Evolutionary conservation across 1,284 basidiomycete species (phyloP).

Genomic region (Ganoderma sinense): DNA sequence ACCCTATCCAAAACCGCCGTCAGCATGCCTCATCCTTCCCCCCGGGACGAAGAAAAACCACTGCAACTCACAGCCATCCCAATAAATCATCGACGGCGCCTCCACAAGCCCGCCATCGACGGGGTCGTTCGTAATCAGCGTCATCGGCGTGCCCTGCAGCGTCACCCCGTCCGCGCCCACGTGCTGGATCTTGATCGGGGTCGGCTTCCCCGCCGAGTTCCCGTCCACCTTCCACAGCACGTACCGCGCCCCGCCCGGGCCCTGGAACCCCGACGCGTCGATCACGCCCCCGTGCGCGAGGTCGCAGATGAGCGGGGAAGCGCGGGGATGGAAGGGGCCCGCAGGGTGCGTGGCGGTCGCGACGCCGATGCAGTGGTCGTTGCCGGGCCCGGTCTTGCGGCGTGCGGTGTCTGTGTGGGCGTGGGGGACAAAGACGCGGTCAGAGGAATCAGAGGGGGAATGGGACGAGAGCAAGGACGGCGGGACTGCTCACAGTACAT

Average conservation of each 20-base stretch:
- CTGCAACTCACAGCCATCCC: slow-evolving; percentile 14
- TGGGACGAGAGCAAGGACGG: background rate
- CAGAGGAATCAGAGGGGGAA: background rate
- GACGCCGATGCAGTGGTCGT: slow-evolving; percentile 28
- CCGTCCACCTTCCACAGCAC: slow-evolving; percentile 37
- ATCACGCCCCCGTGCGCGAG: slow-evolving; percentile 34
- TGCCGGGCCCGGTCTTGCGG: background rate
- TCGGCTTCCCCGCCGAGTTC: slow-evolving; percentile 24
- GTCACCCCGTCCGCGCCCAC: slow-evolving; percentile 34
- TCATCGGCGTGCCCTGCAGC: slow-evolving; percentile 20
- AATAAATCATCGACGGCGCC: slow-evolving; percentile 25
- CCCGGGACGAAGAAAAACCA: too few relatives aligned
- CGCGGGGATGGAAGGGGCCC: slow-evolving; percentile 31
- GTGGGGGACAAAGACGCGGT: background rate
- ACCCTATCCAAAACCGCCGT: slow-evolving; percentile 1
- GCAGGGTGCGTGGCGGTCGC: slow-evolving; percentile 29
- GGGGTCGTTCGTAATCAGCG: slow-evolving; percentile 24
- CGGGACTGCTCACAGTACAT: slow-evolving; percentile 12
- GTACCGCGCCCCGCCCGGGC: slow-evolving; percentile 27
- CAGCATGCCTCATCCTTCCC: background rate
- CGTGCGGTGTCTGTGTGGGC: slow-evolving; percentile 24
- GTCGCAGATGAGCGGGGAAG: slow-evolving; percentile 29
- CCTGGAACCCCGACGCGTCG: slow-evolving; percentile 33
- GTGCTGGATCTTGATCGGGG: slow-evolving; percentile 15
- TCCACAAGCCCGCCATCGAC: slow-evolving; percentile 35